Percentiles rank a stretch among this genome's conserved stretches.
Evolutionary conservation across 495 filamentous ascomycete genomes (phyloP).

Genomic region (Xylaria bambusicola): DNA sequence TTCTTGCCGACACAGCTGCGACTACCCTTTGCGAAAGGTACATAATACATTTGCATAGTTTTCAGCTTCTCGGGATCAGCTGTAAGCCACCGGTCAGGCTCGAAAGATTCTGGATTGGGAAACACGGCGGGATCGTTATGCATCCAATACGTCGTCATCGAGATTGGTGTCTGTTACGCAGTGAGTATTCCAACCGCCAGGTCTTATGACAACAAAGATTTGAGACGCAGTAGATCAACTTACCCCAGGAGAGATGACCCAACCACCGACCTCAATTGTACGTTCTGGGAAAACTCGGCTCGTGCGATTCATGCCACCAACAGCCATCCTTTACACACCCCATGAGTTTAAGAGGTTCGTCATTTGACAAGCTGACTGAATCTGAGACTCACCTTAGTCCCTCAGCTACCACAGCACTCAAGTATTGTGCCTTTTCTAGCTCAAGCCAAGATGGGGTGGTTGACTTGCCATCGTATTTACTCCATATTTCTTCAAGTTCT

Average conservation of each 20-base stretch:
- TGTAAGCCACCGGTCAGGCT: conserved; percentile 46
- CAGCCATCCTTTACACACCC: conserved; percentile 15
- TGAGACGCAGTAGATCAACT: neutral
- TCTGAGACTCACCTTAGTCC: conserved; percentile 7
- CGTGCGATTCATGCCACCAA: conserved; percentile 29
- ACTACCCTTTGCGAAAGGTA: neutral
- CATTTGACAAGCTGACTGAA: neutral
- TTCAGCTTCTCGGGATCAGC: neutral
- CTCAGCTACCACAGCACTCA: conserved; percentile 46
- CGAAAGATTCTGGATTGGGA: conserved; percentile 40
- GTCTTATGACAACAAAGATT: no score
- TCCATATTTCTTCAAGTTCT: conserved; percentile 4
- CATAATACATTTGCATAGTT: neutral
- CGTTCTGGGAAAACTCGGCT: conserved; percentile 32
- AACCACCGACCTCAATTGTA: conserved; percentile 19
- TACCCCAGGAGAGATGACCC: neutral
- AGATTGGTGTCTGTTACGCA: conserved; percentile 20
- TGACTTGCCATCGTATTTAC: neutral
- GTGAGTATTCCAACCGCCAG: neutral
- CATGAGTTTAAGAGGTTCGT: neutral
- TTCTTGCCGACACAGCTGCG: neutral
- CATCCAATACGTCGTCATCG: conserved; percentile 31
- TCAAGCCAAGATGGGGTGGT: conserved; percentile 2
- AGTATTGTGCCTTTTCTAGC: conserved; percentile 51
- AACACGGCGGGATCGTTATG: conserved; percentile 42